Evolutionary conservation across 805 yeast species (phyloP), one percentile per base, ranked within the genome.

Genomic region (Saccharomycopsis fodiens): DNA sequence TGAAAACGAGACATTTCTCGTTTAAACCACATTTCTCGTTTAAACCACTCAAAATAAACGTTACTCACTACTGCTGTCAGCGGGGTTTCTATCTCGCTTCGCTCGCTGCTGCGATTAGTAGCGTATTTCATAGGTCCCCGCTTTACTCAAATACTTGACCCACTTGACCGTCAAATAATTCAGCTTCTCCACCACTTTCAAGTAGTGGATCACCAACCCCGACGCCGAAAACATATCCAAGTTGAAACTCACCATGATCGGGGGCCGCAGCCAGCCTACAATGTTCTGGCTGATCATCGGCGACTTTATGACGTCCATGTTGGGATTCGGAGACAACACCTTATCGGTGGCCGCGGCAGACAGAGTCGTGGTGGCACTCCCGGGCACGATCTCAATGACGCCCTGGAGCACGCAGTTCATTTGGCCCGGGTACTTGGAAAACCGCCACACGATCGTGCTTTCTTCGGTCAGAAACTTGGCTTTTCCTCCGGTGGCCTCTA

Each of bases 61-160:
- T n/a, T n/a, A n/a, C n/a, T n/a, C n/a, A n/a, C n/a, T n/a, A n/a
- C n/a, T n/a, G n/a, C n/a, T n/a, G n/a, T n/a, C n/a, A n/a, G n/a
- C n/a, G n/a, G n/a, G n/a, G n/a, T n/a, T n/a, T n/a, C n/a, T n/a
- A n/a, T n/a, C n/a, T n/a, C n/a, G n/a, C n/a, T n/a, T n/a, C n/a
- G n/a, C n/a, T n/a, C n/a, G n/a, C n/a, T n/a, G n/a, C n/a, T n/a
- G n/a, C n/a, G n/a, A n/a, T n/a, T n/a, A 82, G 52, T 79, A 79
- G 45, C 97, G 69, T 7, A 86, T 71, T 51, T 89, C 96, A 55
- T 85, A 88, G 4, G 83, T 74, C 0, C 95, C 96, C 0, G 91
- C 79, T 50, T 72, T 75, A 1, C 91, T 72, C 13, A 74, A 59
- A 59, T 91, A 91, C 55, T 85, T 77, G 29, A 89, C 94, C 95